Evolutionary conservation across 345 rosid genomes (phyloP).

Genomic region (Adansonia digitata): DNA sequence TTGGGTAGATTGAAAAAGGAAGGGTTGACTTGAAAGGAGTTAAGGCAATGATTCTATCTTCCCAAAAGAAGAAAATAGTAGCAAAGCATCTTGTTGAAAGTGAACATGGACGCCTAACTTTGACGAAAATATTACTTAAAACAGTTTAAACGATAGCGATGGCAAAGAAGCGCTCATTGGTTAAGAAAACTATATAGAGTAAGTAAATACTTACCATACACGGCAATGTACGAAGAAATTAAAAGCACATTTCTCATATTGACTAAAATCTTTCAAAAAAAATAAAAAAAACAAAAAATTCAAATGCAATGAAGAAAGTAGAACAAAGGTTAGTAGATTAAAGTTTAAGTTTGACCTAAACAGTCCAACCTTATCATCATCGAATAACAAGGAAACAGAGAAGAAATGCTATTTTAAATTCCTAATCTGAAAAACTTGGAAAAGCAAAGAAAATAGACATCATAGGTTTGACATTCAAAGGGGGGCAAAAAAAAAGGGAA

Average conservation of each 20-base stretch:
- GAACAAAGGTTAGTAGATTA: neutral
- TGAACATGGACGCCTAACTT: neutral
- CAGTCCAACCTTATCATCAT: neutral
- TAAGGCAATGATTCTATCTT: neutral
- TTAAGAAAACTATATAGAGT: neutral
- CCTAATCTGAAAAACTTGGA: neutral
- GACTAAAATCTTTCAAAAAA: neutral
- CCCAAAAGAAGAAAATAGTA: neutral
- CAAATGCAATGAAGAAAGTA: neutral
- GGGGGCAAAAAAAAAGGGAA: too few species aligned
- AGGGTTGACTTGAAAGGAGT: neutral
- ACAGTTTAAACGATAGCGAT: neutral
- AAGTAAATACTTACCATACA: neutral
- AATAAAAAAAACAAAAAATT: neutral
- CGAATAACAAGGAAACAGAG: neutral
- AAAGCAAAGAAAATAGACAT: neutral
- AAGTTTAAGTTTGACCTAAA: constrained; percentile 2
- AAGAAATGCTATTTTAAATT: neutral
- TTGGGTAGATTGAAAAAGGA: neutral
- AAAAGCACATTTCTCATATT: neutral
- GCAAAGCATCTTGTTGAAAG: neutral
- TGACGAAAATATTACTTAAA: neutral
- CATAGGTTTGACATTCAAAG: neutral
- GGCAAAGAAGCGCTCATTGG: neutral
- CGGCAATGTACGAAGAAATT: neutral